phyloP scores from a whole-genome alignment of 2,329 filamentous ascomycete genomes.

The Dothiorella sarmentorum region DNA sequence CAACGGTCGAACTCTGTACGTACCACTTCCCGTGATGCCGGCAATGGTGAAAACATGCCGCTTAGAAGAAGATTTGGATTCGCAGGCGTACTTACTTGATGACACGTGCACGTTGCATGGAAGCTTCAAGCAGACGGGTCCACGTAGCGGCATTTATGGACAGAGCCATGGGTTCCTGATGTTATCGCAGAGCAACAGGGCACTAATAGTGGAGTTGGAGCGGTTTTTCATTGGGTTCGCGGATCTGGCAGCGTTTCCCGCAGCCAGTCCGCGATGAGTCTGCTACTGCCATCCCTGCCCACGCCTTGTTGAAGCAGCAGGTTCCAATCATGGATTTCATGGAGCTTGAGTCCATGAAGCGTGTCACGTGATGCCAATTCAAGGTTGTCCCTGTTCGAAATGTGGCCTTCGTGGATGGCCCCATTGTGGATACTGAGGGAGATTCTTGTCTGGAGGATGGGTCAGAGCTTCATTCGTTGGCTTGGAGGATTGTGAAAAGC shows the following conservation, averaged over 20 bases:
- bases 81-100: no score
- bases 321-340: constrained; percentile 47
- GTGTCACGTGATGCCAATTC: neutral
- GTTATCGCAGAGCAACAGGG: neutral
- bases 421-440: constrained; percentile 1
- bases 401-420: neutral
- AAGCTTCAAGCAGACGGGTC: neutral
- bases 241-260: constrained; percentile 23
- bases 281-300: neutral
- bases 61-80: no score
- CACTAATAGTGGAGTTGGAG: neutral
- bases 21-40: no score
- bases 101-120: neutral
- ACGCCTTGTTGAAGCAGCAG: neutral
- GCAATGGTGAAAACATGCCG: no score
- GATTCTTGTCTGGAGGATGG: neutral
- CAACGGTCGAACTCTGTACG: no score
- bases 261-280: constrained; percentile 22
- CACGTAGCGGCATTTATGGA: neutral
- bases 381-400: no score
- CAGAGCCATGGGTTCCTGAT: neutral
- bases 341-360: constrained; percentile 41
- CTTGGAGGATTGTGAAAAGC: constrained; percentile 3
- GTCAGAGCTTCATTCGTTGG: neutral
- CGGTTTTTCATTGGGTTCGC: neutral